Evolutionary conservation across 2,329 filamentous ascomycete species (phyloP).

Genomic region (Myriangium duriaei): DNA sequence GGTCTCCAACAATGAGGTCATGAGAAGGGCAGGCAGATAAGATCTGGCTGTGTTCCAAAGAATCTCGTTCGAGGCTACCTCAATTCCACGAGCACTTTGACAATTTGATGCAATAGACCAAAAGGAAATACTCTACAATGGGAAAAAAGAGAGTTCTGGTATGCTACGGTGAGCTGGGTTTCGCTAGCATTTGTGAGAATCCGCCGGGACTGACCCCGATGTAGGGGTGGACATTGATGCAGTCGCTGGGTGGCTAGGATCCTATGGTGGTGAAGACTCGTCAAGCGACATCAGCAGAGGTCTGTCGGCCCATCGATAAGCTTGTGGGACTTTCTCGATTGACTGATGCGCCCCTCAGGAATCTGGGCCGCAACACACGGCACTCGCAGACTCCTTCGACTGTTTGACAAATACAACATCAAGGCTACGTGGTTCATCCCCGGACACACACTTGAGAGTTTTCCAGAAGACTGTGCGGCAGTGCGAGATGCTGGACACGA

Average conservation of each 20-base stretch:
- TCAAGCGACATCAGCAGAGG: constrained; percentile 55
- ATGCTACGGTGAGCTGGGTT: too few relatives aligned
- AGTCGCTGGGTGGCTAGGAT: constrained; percentile 55
- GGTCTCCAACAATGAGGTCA: too few relatives aligned
- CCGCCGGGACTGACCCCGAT: too few relatives aligned
- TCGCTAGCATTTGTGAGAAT: too few relatives aligned
- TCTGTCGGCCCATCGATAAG: constrained; percentile 16
- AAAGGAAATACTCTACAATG: too few relatives aligned
- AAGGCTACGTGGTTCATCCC: constrained; percentile 57
- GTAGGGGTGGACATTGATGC: constrained; percentile 57
- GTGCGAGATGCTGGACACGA: constrained; percentile 54
- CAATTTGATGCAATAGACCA: too few relatives aligned
- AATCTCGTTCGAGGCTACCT: too few relatives aligned
- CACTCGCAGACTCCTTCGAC: constrained; percentile 51
- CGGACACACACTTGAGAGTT: constrained; percentile 51
- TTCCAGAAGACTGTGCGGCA: constrained; percentile 51
- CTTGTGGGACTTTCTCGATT: background rate
- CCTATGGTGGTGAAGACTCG: constrained; percentile 59
- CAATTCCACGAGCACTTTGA: too few relatives aligned
- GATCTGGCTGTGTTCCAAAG: too few relatives aligned
- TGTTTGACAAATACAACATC: constrained; percentile 61
- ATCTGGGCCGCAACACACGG: constrained; percentile 59
- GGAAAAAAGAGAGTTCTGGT: background rate
- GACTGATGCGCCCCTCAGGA: constrained; percentile 29
- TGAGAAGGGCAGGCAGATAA: too few relatives aligned